Conservation (phyloP, 176 grass and related monocot species). For the Oryza nivara region DNA sequence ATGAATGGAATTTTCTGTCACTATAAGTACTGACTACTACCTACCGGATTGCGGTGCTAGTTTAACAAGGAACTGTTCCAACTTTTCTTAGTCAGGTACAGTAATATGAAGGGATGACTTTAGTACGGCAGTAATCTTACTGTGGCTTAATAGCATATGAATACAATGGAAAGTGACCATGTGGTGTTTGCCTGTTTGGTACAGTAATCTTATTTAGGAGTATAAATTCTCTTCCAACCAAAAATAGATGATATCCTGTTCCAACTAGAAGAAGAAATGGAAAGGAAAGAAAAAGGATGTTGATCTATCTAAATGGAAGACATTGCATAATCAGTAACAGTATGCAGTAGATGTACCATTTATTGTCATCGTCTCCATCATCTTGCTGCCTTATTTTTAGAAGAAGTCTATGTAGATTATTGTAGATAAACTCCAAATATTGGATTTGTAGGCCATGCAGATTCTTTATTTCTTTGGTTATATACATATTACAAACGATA, state of each 20-base stretch:
- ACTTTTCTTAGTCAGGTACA: neutral
- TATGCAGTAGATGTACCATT: neutral
- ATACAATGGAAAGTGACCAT: neutral
- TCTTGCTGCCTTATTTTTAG: neutral
- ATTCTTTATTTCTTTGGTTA: neutral
- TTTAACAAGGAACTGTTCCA: constrained; percentile 1
- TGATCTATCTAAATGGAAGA: neutral
- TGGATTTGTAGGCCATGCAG: neutral
- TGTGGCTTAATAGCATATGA: neutral
- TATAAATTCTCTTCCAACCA: neutral
- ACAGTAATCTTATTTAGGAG: neutral
- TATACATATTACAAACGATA: neutral
- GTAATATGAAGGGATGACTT: neutral
- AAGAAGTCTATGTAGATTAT: neutral
- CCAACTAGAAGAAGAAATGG: neutral
- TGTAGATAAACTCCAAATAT: neutral
- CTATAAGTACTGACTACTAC: neutral
- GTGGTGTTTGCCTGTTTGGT: neutral
- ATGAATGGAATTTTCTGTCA: neutral
- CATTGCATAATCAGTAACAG: neutral
- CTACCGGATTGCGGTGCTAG: constrained; percentile 8
- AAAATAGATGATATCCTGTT: constrained; percentile 2
- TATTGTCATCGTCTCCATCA: neutral
- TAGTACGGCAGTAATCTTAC: neutral
- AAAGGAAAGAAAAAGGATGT: neutral